Evolutionary conservation across 108 stramenopile species (phyloP).

Genomic region (Stephanodiscus minutulus): DNA sequence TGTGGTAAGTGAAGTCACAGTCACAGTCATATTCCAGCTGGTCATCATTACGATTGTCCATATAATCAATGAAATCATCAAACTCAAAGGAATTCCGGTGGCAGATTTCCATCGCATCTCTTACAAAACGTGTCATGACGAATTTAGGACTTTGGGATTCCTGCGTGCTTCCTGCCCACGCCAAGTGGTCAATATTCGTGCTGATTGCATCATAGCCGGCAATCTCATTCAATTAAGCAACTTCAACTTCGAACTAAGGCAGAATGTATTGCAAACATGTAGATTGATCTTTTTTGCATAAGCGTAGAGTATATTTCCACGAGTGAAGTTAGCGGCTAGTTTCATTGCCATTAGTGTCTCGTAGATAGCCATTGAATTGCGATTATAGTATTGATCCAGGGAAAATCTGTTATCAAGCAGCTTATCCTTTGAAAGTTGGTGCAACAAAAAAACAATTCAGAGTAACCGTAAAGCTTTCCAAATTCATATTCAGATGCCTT

Average conservation of each 20-base stretch:
- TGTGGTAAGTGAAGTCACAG: neutral
- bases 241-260: neutral
- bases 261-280: neutral
- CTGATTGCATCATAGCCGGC: conserved; percentile 13
- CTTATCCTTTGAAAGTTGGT: neutral
- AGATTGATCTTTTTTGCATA: conserved; percentile 2
- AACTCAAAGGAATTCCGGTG: neutral
- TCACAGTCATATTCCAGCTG: neutral
- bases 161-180: neutral
- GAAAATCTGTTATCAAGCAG: neutral
- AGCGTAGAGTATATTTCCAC: neutral
- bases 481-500: neutral
- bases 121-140: conserved; percentile 1
- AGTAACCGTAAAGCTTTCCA: conserved; percentile 1
- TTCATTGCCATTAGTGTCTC: too few relatives aligned
- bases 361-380: too few relatives aligned
- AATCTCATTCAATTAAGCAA: neutral
- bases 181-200: conserved; percentile 1
- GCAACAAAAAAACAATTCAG: neutral
- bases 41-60: neutral
- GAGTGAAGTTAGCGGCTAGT: too few relatives aligned
- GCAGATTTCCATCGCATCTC: conserved; percentile 5
- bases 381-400: neutral
- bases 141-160: neutral
- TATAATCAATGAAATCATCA: conserved; percentile 13